Percentiles rank a stretch among this genome's conserved stretches.
These are phyloP conservation scores for Truncatella angustata DNA, from an alignment of 2,329 filamentous ascomycete genomes.

Conservation along the genomic window DNA sequence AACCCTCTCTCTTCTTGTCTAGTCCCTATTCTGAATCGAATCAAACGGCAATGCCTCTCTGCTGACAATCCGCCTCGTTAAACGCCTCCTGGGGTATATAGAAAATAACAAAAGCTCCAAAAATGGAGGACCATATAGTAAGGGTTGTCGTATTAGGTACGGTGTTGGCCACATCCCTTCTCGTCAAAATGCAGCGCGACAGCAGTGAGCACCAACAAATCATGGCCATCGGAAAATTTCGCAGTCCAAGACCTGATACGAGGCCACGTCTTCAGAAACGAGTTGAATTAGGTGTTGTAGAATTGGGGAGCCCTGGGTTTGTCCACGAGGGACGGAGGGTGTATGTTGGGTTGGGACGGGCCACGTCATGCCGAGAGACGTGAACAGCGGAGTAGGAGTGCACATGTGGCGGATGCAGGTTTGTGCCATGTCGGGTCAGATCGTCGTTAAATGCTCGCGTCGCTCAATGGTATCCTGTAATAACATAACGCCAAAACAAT, in stretches of 20 bases:
- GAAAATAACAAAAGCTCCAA: not conserved
- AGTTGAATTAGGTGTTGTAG: slow-evolving; percentile 27
- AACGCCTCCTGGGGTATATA: slow-evolving; percentile 10
- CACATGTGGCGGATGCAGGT: not conserved
- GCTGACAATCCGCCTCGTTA: not conserved
- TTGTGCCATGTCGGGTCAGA: not conserved
- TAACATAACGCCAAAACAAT: slow-evolving; percentile 39
- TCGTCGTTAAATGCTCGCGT: not conserved
- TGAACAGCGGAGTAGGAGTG: not conserved
- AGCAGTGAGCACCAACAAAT: slow-evolving; percentile 3
- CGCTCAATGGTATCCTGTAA: slow-evolving; percentile 12
- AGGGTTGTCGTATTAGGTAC: slow-evolving; percentile 8
- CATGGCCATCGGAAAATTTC: slow-evolving; percentile 3
- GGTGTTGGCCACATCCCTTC: slow-evolving; percentile 8
- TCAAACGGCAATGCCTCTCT: slow-evolving; percentile 4
- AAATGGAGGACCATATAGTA: slow-evolving; percentile 1
- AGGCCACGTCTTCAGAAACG: slow-evolving; percentile 17
- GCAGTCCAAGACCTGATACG: slow-evolving; percentile 4
- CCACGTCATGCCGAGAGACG: slow-evolving; percentile 8
- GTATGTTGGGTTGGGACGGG: slow-evolving; percentile 11
- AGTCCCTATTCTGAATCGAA: not conserved
- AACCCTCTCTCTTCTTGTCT: not conserved
- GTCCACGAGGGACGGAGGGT: slow-evolving; percentile 15
- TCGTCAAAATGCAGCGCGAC: slow-evolving; percentile 1
- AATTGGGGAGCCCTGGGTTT: slow-evolving; percentile 33